A percentile compares a stretch with the other conserved stretches of the same genome.
Evolutionary conservation across 1,139 yeast species (phyloP).

Genomic region (Blastobotrys illinoisensis): DNA sequence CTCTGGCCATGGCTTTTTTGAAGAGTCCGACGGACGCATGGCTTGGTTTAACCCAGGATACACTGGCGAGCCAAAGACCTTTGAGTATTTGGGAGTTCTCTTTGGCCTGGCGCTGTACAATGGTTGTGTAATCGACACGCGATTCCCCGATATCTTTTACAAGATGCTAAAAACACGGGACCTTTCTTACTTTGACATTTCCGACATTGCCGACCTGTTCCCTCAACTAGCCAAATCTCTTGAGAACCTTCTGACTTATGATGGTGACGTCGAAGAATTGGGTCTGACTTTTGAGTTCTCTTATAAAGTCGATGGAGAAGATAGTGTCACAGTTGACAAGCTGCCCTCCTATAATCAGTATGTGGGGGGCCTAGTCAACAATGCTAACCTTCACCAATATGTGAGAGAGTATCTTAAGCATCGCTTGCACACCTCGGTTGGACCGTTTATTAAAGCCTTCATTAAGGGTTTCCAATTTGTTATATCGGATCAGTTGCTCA

Average conservation of each 20-base stretch:
- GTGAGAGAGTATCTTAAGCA: slow-evolving; percentile 16
- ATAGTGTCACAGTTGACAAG: slow-evolving; percentile 1
- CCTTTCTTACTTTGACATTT: not conserved
- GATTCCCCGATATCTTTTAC: slow-evolving; percentile 24
- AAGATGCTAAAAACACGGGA: slow-evolving; percentile 10
- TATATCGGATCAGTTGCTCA: slow-evolving; percentile 13
- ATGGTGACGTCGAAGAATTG: slow-evolving; percentile 9
- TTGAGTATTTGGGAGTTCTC: slow-evolving; percentile 24
- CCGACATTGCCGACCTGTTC: slow-evolving; percentile 12
- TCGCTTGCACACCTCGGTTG: slow-evolving; percentile 13
- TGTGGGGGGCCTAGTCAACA: slow-evolving; percentile 15
- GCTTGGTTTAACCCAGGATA: slow-evolving; percentile 25
- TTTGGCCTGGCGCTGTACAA: slow-evolving; percentile 29
- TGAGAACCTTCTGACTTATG: not conserved
- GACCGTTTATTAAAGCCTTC: slow-evolving; percentile 13
- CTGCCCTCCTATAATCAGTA: slow-evolving; percentile 15
- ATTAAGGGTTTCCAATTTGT: slow-evolving; percentile 18
- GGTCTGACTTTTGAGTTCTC: slow-evolving; percentile 15
- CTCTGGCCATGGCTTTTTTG: slow-evolving; percentile 16
- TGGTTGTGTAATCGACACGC: slow-evolving; percentile 25
- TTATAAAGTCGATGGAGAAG: slow-evolving; percentile 10
- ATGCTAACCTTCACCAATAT: slow-evolving; percentile 15
- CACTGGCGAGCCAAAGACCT: slow-evolving; percentile 11
- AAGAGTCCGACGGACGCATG: slow-evolving; percentile 17
- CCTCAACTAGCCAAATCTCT: slow-evolving; percentile 12